These are phyloP conservation scores for Microdochium trichocladiopsis DNA, from an alignment of 2,329 filamentous ascomycete genomes.

Conservation along the genomic window DNA sequence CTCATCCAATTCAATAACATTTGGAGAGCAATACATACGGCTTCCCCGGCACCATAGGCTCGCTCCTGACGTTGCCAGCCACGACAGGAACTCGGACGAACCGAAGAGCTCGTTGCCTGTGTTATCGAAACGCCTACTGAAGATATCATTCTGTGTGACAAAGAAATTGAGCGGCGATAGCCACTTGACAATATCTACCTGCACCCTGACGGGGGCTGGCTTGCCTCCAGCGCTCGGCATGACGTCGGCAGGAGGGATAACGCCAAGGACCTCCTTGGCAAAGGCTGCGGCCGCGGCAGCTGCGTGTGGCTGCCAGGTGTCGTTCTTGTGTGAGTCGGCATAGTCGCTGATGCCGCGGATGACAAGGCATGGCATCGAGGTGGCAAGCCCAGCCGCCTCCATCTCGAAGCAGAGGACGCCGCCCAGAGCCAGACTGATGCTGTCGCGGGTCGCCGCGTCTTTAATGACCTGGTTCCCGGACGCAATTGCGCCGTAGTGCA, in stretches of 20 bases:
- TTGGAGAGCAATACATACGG: background rate
- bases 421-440: constrained; percentile 5
- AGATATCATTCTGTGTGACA: background rate
- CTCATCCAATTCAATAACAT: background rate
- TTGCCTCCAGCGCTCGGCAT: background rate
- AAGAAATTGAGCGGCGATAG: background rate
- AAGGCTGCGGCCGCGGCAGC: background rate
- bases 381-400: too few relatives aligned
- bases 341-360: too few relatives aligned
- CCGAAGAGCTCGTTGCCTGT: background rate
- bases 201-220: background rate
- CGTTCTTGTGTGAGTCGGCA: too few relatives aligned
- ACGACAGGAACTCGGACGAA: background rate
- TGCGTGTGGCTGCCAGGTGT: background rate
- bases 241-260: background rate
- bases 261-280: background rate
- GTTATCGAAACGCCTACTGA: background rate
- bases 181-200: background rate
- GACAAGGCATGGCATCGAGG: too few relatives aligned
- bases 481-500: constrained; percentile 9
- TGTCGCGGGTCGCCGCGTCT: constrained; percentile 5
- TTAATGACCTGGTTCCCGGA: constrained; percentile 10
- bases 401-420: too few relatives aligned
- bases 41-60: background rate
- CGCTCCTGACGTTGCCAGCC: background rate